A percentile compares a stretch with the other conserved stretches of the same genome.
Evolutionary conservation across 1,284 basidiomycete species (phyloP).

Genomic region (Dichomitus squalens): DNA sequence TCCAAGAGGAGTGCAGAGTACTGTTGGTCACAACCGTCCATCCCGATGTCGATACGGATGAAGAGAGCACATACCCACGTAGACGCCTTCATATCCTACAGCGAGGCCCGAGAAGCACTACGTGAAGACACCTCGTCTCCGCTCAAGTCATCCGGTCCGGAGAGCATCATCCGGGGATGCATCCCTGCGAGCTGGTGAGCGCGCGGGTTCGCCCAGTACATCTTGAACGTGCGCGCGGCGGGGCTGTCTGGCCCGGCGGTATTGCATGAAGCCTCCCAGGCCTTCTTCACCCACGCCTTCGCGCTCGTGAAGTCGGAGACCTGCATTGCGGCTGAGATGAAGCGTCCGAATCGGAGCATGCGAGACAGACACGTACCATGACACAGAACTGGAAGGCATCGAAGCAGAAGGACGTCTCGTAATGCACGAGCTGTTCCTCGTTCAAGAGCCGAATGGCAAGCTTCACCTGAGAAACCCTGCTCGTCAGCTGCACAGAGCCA

Average conservation of each 20-base stretch:
- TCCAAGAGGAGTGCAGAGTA: background rate
- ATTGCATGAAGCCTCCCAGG: slow-evolving; percentile 26
- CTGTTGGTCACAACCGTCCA: background rate
- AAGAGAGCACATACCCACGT: background rate
- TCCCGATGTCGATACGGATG: background rate
- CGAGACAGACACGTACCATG: slow-evolving; percentile 4
- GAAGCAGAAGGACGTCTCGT: slow-evolving; percentile 28
- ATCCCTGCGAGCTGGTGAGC: slow-evolving; percentile 25
- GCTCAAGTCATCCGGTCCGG: slow-evolving; percentile 18
- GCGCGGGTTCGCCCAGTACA: slow-evolving; percentile 31
- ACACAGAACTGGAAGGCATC: slow-evolving; percentile 31
- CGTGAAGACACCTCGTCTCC: background rate
- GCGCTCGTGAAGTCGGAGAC: slow-evolving; percentile 28
- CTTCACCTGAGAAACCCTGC: slow-evolving; percentile 18
- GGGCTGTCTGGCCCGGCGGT: slow-evolving; percentile 25
- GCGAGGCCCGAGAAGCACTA: background rate
- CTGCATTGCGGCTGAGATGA: background rate
- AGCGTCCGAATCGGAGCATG: background rate
- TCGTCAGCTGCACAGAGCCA: background rate
- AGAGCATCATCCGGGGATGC: slow-evolving; percentile 21
- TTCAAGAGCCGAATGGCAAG: slow-evolving; percentile 24
- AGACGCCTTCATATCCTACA: background rate
- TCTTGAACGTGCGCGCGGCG: slow-evolving; percentile 28
- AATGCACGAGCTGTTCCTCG: slow-evolving; percentile 26
- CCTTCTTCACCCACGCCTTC: slow-evolving; percentile 27